Percentiles rank a stretch among this genome's conserved stretches.
Conservation (phyloP, 768 basidiomycete species). For the Auricularia sp. region DNA sequence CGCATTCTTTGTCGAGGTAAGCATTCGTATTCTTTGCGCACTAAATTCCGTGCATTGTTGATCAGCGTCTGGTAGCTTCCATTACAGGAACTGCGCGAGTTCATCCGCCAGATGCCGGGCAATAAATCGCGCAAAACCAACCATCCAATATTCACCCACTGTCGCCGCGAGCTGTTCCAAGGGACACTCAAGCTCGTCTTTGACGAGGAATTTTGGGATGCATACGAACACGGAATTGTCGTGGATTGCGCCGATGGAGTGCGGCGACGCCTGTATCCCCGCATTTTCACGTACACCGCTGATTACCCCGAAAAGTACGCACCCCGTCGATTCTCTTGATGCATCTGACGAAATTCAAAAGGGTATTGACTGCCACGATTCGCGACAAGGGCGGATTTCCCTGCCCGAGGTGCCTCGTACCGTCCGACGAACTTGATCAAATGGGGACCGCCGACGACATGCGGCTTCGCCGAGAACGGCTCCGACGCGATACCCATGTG, state of each 20-base stretch:
- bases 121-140: too few species aligned
- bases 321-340: too few species aligned
- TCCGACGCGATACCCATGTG: too few species aligned
- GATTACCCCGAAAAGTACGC: slow-evolving; percentile 18
- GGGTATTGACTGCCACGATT: neutral
- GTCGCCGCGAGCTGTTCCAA: slow-evolving; percentile 17
- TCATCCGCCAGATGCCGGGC: too few species aligned
- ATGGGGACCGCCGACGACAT: neutral
- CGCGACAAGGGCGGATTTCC: neutral
- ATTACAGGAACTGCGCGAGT: too few species aligned
- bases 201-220: slow-evolving; percentile 1
- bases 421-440: neutral
- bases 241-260: slow-evolving; percentile 16
- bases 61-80: too few species aligned
- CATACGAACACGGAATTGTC: slow-evolving; percentile 17
- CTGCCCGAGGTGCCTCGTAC: neutral
- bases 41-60: too few species aligned
- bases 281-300: slow-evolving; percentile 18
- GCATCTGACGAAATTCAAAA: neutral
- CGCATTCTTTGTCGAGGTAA: too few species aligned
- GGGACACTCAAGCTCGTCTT: slow-evolving; percentile 13
- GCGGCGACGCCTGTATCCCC: slow-evolving; percentile 11
- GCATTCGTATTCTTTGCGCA: too few species aligned
- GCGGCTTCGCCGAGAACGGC: too few species aligned
- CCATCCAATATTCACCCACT: slow-evolving; percentile 7